Evolutionary conservation across 106 monocot genomes (phyloP).

Genomic region (Phalaenopsis equestris): DNA sequence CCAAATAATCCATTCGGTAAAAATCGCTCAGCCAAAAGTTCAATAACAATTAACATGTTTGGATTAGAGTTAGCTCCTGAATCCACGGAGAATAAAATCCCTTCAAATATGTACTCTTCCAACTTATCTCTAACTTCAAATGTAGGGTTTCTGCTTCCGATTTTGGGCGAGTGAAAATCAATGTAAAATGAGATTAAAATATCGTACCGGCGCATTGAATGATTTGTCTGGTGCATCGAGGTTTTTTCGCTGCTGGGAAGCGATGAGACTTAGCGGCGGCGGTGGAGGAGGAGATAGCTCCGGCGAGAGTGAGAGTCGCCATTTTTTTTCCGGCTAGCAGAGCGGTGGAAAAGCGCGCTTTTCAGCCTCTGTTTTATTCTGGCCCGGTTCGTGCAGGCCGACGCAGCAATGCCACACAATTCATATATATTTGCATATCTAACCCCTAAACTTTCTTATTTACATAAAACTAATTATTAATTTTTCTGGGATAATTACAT

Average conservation of each 20-base stretch:
- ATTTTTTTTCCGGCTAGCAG: not conserved
- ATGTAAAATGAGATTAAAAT: too few species aligned
- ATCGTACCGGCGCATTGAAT: not conserved
- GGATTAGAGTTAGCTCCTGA: not conserved
- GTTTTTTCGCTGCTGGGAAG: not conserved
- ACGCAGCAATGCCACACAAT: not conserved
- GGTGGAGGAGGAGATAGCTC: not conserved
- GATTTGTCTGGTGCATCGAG: not conserved
- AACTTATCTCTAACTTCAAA: too few species aligned
- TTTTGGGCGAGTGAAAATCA: not conserved
- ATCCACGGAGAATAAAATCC: too few species aligned
- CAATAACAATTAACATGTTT: not conserved
- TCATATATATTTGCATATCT: too few species aligned
- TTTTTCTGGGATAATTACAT: too few species aligned
- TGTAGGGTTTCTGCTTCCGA: too few species aligned
- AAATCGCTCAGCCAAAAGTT: too few species aligned
- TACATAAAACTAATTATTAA: too few species aligned
- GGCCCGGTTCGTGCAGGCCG: not conserved
- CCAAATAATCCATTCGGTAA: too few species aligned
- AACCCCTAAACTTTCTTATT: too few species aligned
- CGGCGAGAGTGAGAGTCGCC: constrained; percentile 4
- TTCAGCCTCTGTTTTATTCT: not conserved
- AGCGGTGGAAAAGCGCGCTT: not conserved
- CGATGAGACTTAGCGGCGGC: not conserved
- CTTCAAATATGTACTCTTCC: too few species aligned